Percentiles rank a stretch among this genome's conserved stretches.
Evolutionary conservation across 1,139 yeast species (phyloP).

Genomic region (Ogataea hybrid): DNA sequence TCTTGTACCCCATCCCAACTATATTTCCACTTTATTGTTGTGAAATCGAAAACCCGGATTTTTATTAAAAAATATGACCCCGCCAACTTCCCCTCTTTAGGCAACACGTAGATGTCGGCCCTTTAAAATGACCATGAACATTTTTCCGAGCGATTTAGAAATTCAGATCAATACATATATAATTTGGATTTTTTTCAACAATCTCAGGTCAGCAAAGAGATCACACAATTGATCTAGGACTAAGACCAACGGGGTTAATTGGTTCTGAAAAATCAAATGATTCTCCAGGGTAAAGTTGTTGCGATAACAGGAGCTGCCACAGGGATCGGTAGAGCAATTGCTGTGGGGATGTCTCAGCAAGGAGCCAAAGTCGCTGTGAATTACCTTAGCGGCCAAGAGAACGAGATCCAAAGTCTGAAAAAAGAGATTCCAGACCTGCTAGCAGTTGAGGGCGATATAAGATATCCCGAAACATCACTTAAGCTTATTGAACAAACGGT

Average conservation of each 20-base stretch:
- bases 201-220: neutral
- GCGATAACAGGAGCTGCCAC: conserved; percentile 40
- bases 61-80: neutral
- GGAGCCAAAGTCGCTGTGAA: conserved; percentile 17
- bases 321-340: conserved; percentile 17
- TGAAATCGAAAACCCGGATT: neutral
- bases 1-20: neutral
- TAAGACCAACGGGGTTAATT: too few species aligned
- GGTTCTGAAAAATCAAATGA: conserved; percentile 3
- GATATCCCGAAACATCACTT: conserved; percentile 38
- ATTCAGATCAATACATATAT: neutral
- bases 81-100: neutral
- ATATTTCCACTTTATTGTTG: neutral
- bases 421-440: conserved; percentile 27
- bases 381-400: conserved; percentile 12
- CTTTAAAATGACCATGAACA: neutral
- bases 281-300: conserved; percentile 32
- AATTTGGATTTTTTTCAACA: neutral
- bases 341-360: conserved; percentile 13
- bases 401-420: conserved; percentile 8
- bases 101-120: neutral
- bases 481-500: conserved; percentile 37
- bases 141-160: conserved; percentile 3
- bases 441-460: conserved; percentile 44
- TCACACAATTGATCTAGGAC: neutral